These are phyloP conservation scores for Lophiotrema nucula DNA, from an alignment of 495 filamentous ascomycete species.

Conservation along the genomic window DNA sequence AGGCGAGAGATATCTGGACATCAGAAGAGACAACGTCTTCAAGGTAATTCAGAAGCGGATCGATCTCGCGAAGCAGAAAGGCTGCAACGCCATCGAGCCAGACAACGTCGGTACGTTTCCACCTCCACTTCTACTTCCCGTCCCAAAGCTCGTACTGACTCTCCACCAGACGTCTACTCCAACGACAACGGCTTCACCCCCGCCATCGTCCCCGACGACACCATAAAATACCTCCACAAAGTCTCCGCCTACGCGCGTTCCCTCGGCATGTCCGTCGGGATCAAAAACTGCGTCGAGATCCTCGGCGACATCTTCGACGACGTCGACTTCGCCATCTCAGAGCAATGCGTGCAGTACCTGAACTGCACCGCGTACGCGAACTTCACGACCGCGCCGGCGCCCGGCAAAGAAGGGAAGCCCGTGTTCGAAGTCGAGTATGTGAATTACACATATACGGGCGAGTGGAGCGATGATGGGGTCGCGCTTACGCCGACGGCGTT, in stretches of 20 bases:
- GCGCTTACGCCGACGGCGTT: slow-evolving; percentile 10
- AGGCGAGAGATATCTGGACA: slow-evolving; percentile 21
- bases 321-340: slow-evolving; percentile 26
- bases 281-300: slow-evolving; percentile 30
- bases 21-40: slow-evolving; percentile 19
- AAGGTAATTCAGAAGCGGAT: slow-evolving; percentile 24
- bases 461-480: slow-evolving; percentile 11
- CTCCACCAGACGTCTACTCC: slow-evolving; percentile 20
- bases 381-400: slow-evolving; percentile 22
- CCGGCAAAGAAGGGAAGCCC: slow-evolving; percentile 15
- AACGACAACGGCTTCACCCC: slow-evolving; percentile 25
- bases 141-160: background rate
- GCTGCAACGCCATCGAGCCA: slow-evolving; percentile 25
- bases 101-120: slow-evolving; percentile 24
- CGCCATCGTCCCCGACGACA: slow-evolving; percentile 17
- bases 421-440: slow-evolving; percentile 28
- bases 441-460: slow-evolving; percentile 16
- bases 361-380: slow-evolving; percentile 28
- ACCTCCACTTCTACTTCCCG: background rate
- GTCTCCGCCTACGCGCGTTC: slow-evolving; percentile 18
- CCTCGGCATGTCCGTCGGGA: slow-evolving; percentile 21
- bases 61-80: slow-evolving; percentile 12
- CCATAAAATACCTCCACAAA: slow-evolving; percentile 21
- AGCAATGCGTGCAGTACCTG: slow-evolving; percentile 23
- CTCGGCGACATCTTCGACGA: slow-evolving; percentile 26